Conservation (phyloP, 2,329 filamentous ascomycete species). For the Aspergillus piperis region DNA sequence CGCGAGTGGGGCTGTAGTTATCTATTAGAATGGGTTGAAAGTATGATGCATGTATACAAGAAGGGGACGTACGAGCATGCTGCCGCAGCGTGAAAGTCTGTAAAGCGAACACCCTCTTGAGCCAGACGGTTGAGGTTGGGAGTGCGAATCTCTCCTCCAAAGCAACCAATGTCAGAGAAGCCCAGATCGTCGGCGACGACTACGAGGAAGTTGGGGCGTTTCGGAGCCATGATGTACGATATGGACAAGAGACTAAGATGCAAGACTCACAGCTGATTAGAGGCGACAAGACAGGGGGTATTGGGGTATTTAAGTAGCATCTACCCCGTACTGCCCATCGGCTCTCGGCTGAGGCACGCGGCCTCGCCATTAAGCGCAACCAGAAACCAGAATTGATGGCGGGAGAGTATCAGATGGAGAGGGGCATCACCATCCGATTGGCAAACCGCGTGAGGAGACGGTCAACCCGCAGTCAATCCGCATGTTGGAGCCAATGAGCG, state of each 20-base stretch:
- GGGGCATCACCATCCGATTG: not conserved
- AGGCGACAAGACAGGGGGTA: not conserved
- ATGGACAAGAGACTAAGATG: not conserved
- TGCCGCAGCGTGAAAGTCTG: constrained; percentile 65
- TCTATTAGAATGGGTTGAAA: not conserved
- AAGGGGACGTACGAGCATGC: constrained; percentile 55
- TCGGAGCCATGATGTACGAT: constrained; percentile 30
- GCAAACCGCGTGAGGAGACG: not conserved
- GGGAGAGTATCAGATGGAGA: not conserved
- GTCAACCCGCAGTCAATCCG: not conserved
- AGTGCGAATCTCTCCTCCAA: constrained; percentile 62
- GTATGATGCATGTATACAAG: not conserved
- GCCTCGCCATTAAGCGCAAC: not conserved
- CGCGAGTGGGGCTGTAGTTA: constrained; percentile 53
- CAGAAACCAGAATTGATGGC: too few species aligned
- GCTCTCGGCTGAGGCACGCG: constrained; percentile 1
- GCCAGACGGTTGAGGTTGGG: constrained; percentile 60
- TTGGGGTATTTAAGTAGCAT: not conserved
- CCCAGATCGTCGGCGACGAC: constrained; percentile 62
- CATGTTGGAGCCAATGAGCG: not conserved
- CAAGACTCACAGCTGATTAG: not conserved
- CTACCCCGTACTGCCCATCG: not conserved
- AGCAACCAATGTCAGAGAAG: constrained; percentile 62
- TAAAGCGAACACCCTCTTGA: constrained; percentile 59
- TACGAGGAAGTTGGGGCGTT: constrained; percentile 62